Base-by-base conservation (phyloP, 306 rosid species). In the Myrica gale region DNA sequence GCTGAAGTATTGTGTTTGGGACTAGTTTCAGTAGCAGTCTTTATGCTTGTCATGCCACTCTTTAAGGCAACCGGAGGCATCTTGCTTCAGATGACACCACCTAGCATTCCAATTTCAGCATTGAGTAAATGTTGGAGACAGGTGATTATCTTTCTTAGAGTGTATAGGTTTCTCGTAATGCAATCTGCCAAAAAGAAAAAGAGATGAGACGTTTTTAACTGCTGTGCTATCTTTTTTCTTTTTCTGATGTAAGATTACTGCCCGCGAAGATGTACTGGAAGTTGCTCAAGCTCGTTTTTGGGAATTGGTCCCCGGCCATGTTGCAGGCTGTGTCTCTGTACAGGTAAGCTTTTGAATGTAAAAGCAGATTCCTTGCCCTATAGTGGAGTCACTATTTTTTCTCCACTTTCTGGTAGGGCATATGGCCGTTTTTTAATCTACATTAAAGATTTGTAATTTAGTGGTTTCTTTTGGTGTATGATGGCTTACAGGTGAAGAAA, bases 41-140 rank as follows among this genome's bases (percentile, higher is more conserved):
- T 96, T 84, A 88, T 88, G 88, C 96, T 96, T 73, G 98, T 90
- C 73, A 76, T 96, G 88, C 99, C 99, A 62, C 91, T 96, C 76
- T 96, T 96, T 85, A 90, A 75, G 83, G 96, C 98, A 41, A 79
- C 92, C 78, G 91, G 97, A 71, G 96, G 99, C 69, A 85, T 92
- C 84, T 84, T 96, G 84, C 99, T 96, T 77, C 99, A 96, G 83
- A 92, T 86, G 96, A 96, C 97, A 61, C 98, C 99, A 77, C 99
- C 93, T 65, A 89, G 89, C 70, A 78, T 96, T 82, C 96, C 98
- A 63, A 79, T 89, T 78, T 90, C 98, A 72, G 99, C 99, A 70
- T 74, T 96, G 69, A 90, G 82, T 87, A 96, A 96, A 87, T 90
- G 98, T 80, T 85, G 83, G 91, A 91, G 99, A 89, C 98, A 90